Base-by-base conservation (phyloP, 345 rosid species). In the Aurinia saxatilis region DNA sequence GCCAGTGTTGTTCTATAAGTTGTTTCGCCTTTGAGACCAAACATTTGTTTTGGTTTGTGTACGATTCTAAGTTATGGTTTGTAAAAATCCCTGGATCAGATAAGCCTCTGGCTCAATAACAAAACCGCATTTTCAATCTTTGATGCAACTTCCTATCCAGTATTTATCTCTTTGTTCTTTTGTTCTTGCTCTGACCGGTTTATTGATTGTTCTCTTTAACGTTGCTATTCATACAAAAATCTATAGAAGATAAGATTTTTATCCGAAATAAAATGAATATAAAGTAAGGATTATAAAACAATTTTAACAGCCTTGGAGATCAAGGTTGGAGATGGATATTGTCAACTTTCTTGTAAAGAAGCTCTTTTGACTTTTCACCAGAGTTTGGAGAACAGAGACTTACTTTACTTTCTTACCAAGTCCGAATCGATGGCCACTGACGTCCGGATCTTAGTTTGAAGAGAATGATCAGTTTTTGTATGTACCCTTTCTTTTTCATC, bases 401-500 rank as follows among this genome's bases (percentile, higher is more conserved):
- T 14, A 36, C 25, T 60, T 68, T 68, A 34, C 66, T 51, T 68
- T 60, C 61, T 41, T 16, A 12, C 50, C 61, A 60, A 27, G 66
- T 54, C 27, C 10, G 49, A 9, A 29, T 66, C 57, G n/a, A 39
- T 12, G 35, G 15, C 35, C 2, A 36, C 36, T n/a, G n/a, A n/a
- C n/a, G n/a, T n/a, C n/a, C n/a, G n/a, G n/a, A n/a, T n/a, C n/a
- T n/a, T n/a, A n/a, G n/a, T n/a, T n/a, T n/a, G n/a, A n/a, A n/a
- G n/a, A n/a, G n/a, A n/a, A n/a, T n/a, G n/a, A n/a, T n/a, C n/a
- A n/a, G n/a, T n/a, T n/a, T n/a, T n/a, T n/a, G n/a, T 38, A 29
- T 68, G 48, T 70, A 45, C n/a, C 90, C 93, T 37, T 72, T 63
- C 37, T 55, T 67, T 8, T 65, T 73, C 88, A 74, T 82, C 72